Conservation (phyloP, 495 filamentous ascomycete species). For the Aspergillus conjunctus region DNA sequence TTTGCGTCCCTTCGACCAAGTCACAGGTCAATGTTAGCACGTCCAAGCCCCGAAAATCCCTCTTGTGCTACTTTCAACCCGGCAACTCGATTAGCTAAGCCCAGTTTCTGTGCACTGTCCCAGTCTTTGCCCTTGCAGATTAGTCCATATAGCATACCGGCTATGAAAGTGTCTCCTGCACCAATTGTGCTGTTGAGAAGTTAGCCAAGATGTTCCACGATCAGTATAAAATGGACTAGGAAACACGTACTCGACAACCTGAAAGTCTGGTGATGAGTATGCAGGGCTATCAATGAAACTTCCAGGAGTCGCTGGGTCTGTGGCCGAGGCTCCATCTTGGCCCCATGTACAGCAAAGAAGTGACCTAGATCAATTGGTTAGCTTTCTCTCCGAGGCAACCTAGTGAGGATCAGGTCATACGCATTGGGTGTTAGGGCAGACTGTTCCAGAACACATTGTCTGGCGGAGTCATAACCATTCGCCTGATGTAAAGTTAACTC, state of each 20-base stretch:
- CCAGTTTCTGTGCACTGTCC: conserved; percentile 53
- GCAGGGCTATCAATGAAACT: conserved; percentile 49
- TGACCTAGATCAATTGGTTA: conserved; percentile 40
- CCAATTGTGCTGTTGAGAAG: conserved; percentile 57
- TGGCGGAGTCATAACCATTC: conserved; percentile 49
- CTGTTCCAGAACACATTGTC: conserved; percentile 54
- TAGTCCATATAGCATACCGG: conserved; percentile 66
- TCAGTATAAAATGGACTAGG: neutral
- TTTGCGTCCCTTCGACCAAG: too few relatives aligned
- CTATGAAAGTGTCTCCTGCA: conserved; percentile 76
- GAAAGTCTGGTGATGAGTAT: conserved; percentile 39
- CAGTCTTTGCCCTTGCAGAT: conserved; percentile 53
- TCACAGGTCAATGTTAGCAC: conserved; percentile 23
- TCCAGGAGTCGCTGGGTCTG: conserved; percentile 39
- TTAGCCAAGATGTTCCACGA: conserved; percentile 21
- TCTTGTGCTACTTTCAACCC: conserved; percentile 68
- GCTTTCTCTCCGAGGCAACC: neutral
- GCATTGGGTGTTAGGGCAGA: conserved; percentile 41
- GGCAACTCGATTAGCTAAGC: conserved; percentile 66
- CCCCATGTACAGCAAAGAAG: conserved; percentile 72
- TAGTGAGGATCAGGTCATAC: conserved; percentile 38
- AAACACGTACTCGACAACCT: conserved; percentile 59
- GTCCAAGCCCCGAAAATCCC: conserved; percentile 60
- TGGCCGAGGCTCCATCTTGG: conserved; percentile 55
- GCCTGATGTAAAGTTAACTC: conserved; percentile 32